Conservation (phyloP, 2,329 filamentous ascomycete genomes). For the Metarhizium sp. region DNA sequence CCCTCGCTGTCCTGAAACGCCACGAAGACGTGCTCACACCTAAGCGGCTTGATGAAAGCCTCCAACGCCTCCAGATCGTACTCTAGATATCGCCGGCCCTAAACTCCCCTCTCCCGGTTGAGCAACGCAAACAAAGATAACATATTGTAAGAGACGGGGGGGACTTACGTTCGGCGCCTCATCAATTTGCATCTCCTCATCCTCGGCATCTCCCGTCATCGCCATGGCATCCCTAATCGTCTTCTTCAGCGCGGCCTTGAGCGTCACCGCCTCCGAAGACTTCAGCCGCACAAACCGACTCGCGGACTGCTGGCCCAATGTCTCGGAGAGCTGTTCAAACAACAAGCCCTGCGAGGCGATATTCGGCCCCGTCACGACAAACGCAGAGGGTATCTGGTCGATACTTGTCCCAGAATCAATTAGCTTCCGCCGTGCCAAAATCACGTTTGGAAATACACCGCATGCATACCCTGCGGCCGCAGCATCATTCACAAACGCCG, state of each 20-base stretch:
- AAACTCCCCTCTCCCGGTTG: neutral
- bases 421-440: neutral
- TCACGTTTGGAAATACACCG: neutral
- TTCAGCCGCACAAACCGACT: constrained; percentile 57
- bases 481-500: constrained; percentile 41
- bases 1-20: constrained; percentile 76
- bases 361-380: constrained; percentile 71
- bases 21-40: constrained; percentile 54
- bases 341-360: constrained; percentile 66
- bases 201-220: constrained; percentile 41
- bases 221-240: constrained; percentile 59
- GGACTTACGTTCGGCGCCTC: constrained; percentile 39
- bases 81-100: constrained; percentile 59
- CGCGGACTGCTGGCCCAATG: constrained; percentile 34
- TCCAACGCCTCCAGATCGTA: constrained; percentile 70
- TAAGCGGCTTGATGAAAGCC: constrained; percentile 44
- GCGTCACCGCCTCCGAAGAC: constrained; percentile 61
- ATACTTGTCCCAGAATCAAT: constrained; percentile 13
- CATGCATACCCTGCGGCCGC: constrained; percentile 18
- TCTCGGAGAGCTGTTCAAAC: constrained; percentile 59
- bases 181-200: constrained; percentile 41
- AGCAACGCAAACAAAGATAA: neutral
- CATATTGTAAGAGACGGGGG: neutral
- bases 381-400: constrained; percentile 54
- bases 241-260: constrained; percentile 64